A percentile compares a stretch with the other conserved stretches of the same genome.
These are phyloP conservation scores for Fusarium pilosicola DNA, from an alignment of 2,329 filamentous ascomycete genomes.

Conservation along the genomic window DNA sequence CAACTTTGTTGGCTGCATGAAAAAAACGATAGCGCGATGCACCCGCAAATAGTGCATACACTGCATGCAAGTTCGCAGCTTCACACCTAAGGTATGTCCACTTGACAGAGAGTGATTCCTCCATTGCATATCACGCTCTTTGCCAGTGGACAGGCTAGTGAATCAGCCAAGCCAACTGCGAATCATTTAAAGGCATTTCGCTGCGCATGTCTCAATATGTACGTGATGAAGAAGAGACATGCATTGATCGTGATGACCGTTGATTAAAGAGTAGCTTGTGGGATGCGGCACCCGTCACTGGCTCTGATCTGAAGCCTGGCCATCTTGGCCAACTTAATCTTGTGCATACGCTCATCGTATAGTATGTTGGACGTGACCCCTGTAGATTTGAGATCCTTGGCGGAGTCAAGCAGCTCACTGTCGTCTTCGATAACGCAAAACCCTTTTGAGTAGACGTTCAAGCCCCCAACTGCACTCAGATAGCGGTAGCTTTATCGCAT, in stretches of 20 bases:
- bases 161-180: background rate
- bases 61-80: background rate
- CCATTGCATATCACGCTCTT: background rate
- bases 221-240: background rate
- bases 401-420: background rate
- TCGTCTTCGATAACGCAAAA: background rate
- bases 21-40: slow-evolving; percentile 8
- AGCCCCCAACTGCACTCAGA: background rate
- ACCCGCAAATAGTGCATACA: background rate
- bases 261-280: background rate
- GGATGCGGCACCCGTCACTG: background rate
- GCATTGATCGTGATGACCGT: background rate
- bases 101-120: background rate
- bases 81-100: slow-evolving; percentile 3
- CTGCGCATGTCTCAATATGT: slow-evolving; percentile 2
- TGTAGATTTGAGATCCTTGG: background rate
- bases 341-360: background rate
- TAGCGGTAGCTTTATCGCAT: background rate
- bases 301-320: background rate
- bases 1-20: slow-evolving; percentile 16
- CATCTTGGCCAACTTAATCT: background rate
- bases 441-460: background rate
- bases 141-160: background rate
- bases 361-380: background rate
- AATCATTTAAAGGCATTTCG: background rate